phyloP scores from a whole-genome alignment of 345 rosid species.

The Citrus maxima region DNA sequence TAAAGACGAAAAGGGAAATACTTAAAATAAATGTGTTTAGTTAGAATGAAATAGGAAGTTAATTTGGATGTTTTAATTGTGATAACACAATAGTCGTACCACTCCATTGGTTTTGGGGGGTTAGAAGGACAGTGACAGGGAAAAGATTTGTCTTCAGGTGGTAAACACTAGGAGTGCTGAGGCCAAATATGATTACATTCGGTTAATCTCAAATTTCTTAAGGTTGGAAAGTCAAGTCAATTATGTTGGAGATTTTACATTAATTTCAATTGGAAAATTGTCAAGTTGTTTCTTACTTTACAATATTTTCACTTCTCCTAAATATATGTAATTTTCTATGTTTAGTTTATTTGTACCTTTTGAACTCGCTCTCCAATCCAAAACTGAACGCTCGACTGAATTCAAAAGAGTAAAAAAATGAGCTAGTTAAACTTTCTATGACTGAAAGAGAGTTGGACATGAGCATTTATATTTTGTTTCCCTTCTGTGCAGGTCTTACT shows the following conservation, averaged over 20 bases:
- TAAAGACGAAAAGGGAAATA: neutral
- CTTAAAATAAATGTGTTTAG: neutral
- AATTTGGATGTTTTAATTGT: neutral
- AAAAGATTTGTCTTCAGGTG: neutral
- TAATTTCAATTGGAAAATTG: neutral
- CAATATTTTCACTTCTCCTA: neutral
- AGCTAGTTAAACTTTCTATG: neutral
- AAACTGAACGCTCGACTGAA: neutral
- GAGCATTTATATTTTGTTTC: neutral
- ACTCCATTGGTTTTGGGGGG: neutral
- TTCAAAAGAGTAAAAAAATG: neutral
- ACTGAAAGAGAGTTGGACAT: neutral
- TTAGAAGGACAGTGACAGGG: neutral
- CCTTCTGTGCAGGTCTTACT: slow-evolving; percentile 59
- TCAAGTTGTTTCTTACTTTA: neutral
- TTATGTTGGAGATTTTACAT: neutral
- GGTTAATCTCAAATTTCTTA: neutral
- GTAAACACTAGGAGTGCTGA: neutral
- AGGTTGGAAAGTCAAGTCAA: neutral
- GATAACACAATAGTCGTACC: neutral
- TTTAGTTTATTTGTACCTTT: neutral
- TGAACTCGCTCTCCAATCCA: neutral
- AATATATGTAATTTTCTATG: neutral
- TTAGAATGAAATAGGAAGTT: neutral
- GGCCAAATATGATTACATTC: neutral